Evolutionary conservation across 2,329 filamentous ascomycete species (phyloP).

Genomic region (Claviceps lovelessii): DNA sequence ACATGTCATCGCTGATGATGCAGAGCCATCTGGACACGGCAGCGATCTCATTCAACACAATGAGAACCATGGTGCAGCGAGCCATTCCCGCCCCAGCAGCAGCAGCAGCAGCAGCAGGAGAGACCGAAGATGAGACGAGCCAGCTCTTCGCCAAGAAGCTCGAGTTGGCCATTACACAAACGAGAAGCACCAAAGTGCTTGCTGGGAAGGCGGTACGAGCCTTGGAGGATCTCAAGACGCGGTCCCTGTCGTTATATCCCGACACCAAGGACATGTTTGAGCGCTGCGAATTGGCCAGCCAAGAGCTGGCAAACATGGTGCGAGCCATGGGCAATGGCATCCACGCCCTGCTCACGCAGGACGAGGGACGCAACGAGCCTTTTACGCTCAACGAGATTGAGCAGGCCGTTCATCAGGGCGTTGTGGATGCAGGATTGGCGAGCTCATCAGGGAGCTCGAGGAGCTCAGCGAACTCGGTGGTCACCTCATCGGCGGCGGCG

Average conservation of each 20-base stretch:
- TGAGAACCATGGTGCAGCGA: constrained; percentile 52
- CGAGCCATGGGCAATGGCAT: constrained; percentile 54
- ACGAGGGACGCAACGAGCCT: constrained; percentile 56
- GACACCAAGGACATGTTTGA: constrained; percentile 58
- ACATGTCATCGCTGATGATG: constrained; percentile 62
- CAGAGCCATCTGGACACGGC: constrained; percentile 73
- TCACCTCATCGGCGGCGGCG: neutral
- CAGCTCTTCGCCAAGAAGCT: constrained; percentile 55
- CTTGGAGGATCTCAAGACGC: constrained; percentile 60
- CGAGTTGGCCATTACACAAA: constrained; percentile 58
- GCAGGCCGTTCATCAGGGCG: constrained; percentile 42
- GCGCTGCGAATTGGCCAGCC: constrained; percentile 48
- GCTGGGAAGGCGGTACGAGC: constrained; percentile 64
- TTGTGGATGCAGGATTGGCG: constrained; percentile 31
- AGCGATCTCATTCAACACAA: constrained; percentile 49
- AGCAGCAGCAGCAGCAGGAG: constrained; percentile 6
- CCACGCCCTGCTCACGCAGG: constrained; percentile 46
- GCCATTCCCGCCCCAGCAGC: constrained; percentile 31
- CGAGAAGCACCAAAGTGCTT: constrained; percentile 71
- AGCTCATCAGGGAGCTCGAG: neutral
- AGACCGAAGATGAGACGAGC: constrained; percentile 47
- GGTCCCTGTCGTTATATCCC: constrained; percentile 58
- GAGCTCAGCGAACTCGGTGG: no score
- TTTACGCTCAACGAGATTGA: constrained; percentile 55
- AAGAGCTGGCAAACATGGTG: constrained; percentile 51